Base-by-base conservation (phyloP, 2,329 filamentous ascomycete species). In the Fusarium drepaniforme region DNA sequence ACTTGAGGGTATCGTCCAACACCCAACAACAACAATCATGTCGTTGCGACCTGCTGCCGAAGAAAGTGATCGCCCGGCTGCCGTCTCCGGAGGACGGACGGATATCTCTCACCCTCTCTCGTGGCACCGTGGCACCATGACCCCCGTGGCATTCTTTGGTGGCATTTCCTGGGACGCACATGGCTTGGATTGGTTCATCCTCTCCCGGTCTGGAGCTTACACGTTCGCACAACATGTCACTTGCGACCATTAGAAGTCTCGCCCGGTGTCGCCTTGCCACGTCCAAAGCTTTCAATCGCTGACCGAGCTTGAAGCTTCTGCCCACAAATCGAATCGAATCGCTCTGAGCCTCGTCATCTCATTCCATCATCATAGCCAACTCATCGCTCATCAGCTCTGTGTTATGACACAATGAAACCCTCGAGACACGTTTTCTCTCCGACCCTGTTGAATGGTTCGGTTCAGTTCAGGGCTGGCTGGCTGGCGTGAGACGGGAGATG, bases 341-440 rank as follows among this genome's bases (percentile, higher is more conserved):
- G 61, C 46, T 40, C 67, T 64, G 25, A 35, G 15, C 28, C 44
- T 63, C 49, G 57, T 58, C 63, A 42, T 64, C 61, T 63, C 67
- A 77, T 78, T 68, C 66, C 65, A 74, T 51, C 72, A 74, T 77
- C 64, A 69, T 66, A 71, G 75, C 76, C 75, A 78, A 61, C 76
- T 74, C 75, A 78, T 75, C 71, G 62, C 63, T 58, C 49, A 53
- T 33, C 49, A 53, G 49, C 51, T 58, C 44, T 68, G 66, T 69
- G 67, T 65, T 64, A 74, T 78, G 68, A 67, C 73, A 77, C 62
- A 67, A 75, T 70, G 37, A 64, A 71, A 51, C 64, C 67, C 40
- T 67, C 35, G 33, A 35, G 51, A 67, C 73, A 78, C 71, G 74
- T 78, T 78, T 66, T 73, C 60, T 62, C 49, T 65, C n/a, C 51